A percentile compares a stretch with the other conserved stretches of the same genome.
Evolutionary conservation across 176 grass and related monocot species (phyloP).

Genomic region (Cocos nucifera): DNA sequence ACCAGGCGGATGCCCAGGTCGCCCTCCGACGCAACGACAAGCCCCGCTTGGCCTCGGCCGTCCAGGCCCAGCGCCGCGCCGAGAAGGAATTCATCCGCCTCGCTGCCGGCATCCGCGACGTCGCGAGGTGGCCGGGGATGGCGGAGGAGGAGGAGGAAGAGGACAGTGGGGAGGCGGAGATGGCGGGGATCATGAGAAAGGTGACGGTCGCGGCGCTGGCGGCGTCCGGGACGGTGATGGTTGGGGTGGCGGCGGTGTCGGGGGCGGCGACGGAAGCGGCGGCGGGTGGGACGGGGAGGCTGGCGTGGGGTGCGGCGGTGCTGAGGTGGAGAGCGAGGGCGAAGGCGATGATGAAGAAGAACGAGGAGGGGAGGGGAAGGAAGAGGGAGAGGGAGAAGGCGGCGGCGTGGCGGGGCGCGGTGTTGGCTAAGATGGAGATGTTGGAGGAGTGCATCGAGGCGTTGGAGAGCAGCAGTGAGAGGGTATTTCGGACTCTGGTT

Average conservation of each 20-base stretch:
- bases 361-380: conserved; percentile 6
- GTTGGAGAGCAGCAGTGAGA: conserved; percentile 48
- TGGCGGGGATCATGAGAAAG: conserved; percentile 17
- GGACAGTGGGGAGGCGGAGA: not conserved
- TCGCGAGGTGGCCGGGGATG: not conserved
- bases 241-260: conserved; percentile 24
- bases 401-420: not conserved
- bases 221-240: conserved; percentile 31
- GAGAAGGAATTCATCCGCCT: conserved; percentile 32
- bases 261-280: conserved; percentile 23
- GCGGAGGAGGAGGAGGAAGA: not conserved
- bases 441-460: conserved; percentile 43
- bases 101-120: conserved; percentile 30
- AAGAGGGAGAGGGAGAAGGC: too few species aligned
- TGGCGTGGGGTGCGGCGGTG: conserved; percentile 21
- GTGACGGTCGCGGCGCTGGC: conserved; percentile 24
- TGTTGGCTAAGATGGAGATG: conserved; percentile 40
- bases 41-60: conserved; percentile 31
- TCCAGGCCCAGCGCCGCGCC: conserved; percentile 27
- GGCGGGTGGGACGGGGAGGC: conserved; percentile 21
- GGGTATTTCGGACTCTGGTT: conserved; percentile 52
- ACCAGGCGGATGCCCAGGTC: conserved; percentile 34
- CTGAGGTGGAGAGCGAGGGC: conserved; percentile 1
- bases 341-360: conserved; percentile 11
- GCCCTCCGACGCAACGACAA: conserved; percentile 38